Evolutionary conservation across 2,329 filamentous ascomycete genomes (phyloP), one percentile per base, ranked within the genome.

Genomic region (Diaporthe helianthi): DNA sequence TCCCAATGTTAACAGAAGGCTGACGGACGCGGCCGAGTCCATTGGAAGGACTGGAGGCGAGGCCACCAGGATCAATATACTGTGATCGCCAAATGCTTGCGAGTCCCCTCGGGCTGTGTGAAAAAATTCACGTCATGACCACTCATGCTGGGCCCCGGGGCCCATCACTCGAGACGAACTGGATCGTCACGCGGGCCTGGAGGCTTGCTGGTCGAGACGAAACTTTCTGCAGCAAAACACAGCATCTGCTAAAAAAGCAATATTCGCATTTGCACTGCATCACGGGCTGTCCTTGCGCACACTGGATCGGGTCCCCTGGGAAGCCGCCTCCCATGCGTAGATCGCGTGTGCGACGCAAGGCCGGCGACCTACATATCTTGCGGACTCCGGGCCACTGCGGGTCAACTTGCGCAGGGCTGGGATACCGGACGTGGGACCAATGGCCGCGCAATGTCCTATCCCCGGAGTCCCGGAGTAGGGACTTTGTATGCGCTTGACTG

Each of bases 41-140:
- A 49, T 49, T 36, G 44, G 41, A 36, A 41, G 44, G 29, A 49
- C n/a, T 13, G 13, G 58, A 10, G n/a, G 41, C 26, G 41, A 60
- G 15, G 22, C 19, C 41, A 38, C 36, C 19, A 63, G 44, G n/a
- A 19, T 19, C 36, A 36, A 17, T 7, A 63, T 10, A 49, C 58
- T 36, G n/a, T 41, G 58, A 63, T 49, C 58, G 58, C 41, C 58
- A 31, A 36, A 19, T 47, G 58, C 44, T 63, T 47, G 36, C 58
- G 29, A 63, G 44, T 49, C 58, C 58, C 41, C 41, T n/a, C 15
- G 29, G 58, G 58, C 41, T 63, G 26, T 36, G 26, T 63, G 58
- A 47, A 47, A n/a, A n/a, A n/a, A n/a, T n/a, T 63, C 41, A 63
- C 49, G 44, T 24, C 36, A 61, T 38, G 22, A 61, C 41, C 55